Percentiles rank a stretch among this genome's conserved stretches.
These are phyloP conservation scores for Backusella westeae DNA, from an alignment of 192 early-diverging fungal genomes.

Conservation along the genomic window DNA sequence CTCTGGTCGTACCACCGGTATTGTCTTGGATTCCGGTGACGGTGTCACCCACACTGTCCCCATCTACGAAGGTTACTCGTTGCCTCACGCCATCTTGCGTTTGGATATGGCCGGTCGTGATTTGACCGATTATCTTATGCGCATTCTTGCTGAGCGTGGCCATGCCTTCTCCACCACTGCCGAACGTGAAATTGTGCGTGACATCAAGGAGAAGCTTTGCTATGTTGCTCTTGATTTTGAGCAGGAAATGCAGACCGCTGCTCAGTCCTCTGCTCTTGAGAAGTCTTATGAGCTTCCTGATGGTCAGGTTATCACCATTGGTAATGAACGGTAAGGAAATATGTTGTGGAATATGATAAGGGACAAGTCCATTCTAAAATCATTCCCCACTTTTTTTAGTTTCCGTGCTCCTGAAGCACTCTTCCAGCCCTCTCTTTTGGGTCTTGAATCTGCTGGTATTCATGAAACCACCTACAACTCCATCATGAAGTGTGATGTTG, in stretches of 20 bases:
- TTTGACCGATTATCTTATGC: constrained; percentile 93
- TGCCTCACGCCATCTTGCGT: constrained; percentile 96
- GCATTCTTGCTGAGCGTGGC: constrained; percentile 93
- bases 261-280: constrained; percentile 88
- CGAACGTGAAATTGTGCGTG: constrained; percentile 97
- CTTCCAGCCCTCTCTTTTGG: constrained; percentile 94
- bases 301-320: constrained; percentile 97
- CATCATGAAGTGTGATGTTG: constrained; percentile 18
- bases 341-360: background rate
- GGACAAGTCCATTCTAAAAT: background rate
- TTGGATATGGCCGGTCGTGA: constrained; percentile 97
- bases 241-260: constrained; percentile 95
- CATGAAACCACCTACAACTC: constrained; percentile 84
- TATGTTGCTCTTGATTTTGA: constrained; percentile 98
- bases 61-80: constrained; percentile 96
- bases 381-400: constrained; percentile 21
- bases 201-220: constrained; percentile 99
- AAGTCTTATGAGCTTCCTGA: constrained; percentile 99
- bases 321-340: constrained; percentile 76
- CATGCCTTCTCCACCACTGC: constrained; percentile 95
- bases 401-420: constrained; percentile 97
- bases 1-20: constrained; percentile 97
- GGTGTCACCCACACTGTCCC: constrained; percentile 98
- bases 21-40: constrained; percentile 97
- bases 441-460: constrained; percentile 89